Base-by-base conservation (phyloP, 139 green algal species). In the Coccomyxa sp. region DNA sequence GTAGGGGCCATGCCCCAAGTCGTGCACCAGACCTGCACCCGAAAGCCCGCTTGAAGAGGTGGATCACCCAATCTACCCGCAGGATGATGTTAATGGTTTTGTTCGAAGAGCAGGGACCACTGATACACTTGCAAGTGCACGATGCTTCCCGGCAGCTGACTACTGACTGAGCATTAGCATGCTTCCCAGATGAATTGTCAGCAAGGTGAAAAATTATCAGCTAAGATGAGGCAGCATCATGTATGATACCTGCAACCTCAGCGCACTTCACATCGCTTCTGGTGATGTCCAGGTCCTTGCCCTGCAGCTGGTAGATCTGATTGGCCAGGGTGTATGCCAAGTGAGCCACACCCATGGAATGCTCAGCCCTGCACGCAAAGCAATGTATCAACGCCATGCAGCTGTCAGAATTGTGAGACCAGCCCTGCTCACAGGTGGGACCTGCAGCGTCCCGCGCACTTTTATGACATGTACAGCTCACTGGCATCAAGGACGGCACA, bases 1-100 rank as follows among this genome's bases (percentile, higher is more conserved):
- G 82, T 97, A 98, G 31, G 95, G 95, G 0, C 93, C 95, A 82
- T 98, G 95, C 22, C 95, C 95, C 40, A 98, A 77, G 82, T 98
- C 95, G 73, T 98, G 95, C 64, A 89, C 95, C 64, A 98, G 84
- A 0, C 95, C 95, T 87, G 92, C 86, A 79, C 18, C 58, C 58
- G 58, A 8, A 70, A 37, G 18, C 35, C 2, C 29, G 24, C n/a
- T 34, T 71, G 64, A 34, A 71, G 64, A 34, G 6, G 44, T 16
- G 12, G 44, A n/a, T n/a, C n/a, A n/a, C n/a, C n/a, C n/a, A n/a
- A n/a, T n/a, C n/a, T n/a, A n/a, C n/a, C n/a, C n/a, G n/a, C n/a
- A n/a, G n/a, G n/a, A n/a, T n/a, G n/a, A n/a, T n/a, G n/a, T n/a
- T n/a, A n/a, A n/a, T n/a, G n/a, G n/a, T n/a, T n/a, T n/a, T n/a